A percentile compares a stretch with the other conserved stretches of the same genome.
Evolutionary conservation across 2,329 filamentous ascomycete species (phyloP).

Genomic region (Aspergillus caelatus): DNA sequence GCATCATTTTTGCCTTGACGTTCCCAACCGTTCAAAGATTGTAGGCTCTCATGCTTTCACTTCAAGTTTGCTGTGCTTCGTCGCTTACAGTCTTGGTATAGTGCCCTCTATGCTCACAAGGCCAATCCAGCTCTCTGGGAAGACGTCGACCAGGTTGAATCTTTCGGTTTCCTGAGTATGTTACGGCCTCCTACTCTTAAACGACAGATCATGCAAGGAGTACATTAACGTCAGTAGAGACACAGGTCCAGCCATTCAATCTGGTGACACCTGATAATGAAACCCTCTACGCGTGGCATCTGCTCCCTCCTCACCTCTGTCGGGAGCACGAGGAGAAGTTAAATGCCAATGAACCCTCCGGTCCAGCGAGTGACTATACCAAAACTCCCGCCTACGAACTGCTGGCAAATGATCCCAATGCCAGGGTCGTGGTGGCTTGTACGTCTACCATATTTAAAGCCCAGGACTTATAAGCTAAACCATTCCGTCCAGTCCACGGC

Average conservation of each 20-base stretch:
- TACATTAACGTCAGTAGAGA: slow-evolving; percentile 55
- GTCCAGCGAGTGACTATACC: slow-evolving; percentile 50
- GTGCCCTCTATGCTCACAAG: slow-evolving; percentile 81
- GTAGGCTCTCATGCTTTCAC: slow-evolving; percentile 54
- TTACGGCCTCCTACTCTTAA: slow-evolving; percentile 8
- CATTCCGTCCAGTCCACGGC: slow-evolving; percentile 44
- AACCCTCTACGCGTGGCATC: slow-evolving; percentile 84
- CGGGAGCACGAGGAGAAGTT: slow-evolving; percentile 69
- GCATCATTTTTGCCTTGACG: slow-evolving; percentile 67
- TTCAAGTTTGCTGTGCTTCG: not conserved
- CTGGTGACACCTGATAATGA: slow-evolving; percentile 75
- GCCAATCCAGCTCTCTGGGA: slow-evolving; percentile 72
- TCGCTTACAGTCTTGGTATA: slow-evolving; percentile 38
- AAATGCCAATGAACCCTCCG: slow-evolving; percentile 57
- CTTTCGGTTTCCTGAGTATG: slow-evolving; percentile 83
- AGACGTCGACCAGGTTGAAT: slow-evolving; percentile 74
- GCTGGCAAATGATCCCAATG: slow-evolving; percentile 53
- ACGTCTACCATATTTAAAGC: slow-evolving; percentile 20
- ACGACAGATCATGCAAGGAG: not conserved
- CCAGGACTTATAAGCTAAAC: slow-evolving; percentile 8
- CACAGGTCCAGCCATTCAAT: slow-evolving; percentile 86
- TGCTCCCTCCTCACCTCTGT: slow-evolving; percentile 79
- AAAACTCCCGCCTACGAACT: slow-evolving; percentile 54
- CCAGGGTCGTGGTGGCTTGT: slow-evolving; percentile 60
- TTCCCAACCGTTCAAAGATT: slow-evolving; percentile 76